Evolutionary conservation across 2,329 filamentous ascomycete species (phyloP).

Genomic region (Fusarium foetens): DNA sequence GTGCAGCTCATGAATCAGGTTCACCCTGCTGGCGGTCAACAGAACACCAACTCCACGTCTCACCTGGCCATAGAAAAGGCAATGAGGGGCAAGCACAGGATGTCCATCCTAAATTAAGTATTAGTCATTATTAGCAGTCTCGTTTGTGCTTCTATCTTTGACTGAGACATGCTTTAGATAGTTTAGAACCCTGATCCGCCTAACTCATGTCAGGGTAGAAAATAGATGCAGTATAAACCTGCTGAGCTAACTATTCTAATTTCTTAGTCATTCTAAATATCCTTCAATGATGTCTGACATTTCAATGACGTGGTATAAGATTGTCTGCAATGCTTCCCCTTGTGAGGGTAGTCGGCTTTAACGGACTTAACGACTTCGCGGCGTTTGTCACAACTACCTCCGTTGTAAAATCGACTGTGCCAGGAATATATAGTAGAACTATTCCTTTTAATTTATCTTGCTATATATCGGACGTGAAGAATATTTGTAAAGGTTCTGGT

Average conservation of each 20-base stretch:
- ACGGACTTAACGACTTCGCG: neutral
- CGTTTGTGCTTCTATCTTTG: neutral
- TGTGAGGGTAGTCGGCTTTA: neutral
- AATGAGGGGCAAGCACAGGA: fast-evolving
- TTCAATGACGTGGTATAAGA: neutral
- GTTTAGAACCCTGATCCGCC: neutral
- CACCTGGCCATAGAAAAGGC: fast-evolving
- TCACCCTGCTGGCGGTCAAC: neutral
- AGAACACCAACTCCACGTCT: neutral
- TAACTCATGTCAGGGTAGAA: fast-evolving
- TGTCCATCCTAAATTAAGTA: fast-evolving
- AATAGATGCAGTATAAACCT: no score
- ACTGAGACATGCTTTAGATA: fast-evolving
- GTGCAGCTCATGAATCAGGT: fast-evolving
- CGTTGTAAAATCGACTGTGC: neutral
- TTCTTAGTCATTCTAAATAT: fast-evolving
- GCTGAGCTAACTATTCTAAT: fast-evolving
- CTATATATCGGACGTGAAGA: fast-evolving
- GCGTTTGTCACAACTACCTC: neutral
- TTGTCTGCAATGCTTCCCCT: neutral
- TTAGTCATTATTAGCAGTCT: fast-evolving
- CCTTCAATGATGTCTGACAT: fast-evolving
- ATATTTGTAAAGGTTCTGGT: neutral
- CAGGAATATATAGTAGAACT: no score
- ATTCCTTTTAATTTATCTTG: no score